Conservation (phyloP, 2,329 filamentous ascomycete species). For the Nothophaeocryptopus gaeumannii region DNA sequence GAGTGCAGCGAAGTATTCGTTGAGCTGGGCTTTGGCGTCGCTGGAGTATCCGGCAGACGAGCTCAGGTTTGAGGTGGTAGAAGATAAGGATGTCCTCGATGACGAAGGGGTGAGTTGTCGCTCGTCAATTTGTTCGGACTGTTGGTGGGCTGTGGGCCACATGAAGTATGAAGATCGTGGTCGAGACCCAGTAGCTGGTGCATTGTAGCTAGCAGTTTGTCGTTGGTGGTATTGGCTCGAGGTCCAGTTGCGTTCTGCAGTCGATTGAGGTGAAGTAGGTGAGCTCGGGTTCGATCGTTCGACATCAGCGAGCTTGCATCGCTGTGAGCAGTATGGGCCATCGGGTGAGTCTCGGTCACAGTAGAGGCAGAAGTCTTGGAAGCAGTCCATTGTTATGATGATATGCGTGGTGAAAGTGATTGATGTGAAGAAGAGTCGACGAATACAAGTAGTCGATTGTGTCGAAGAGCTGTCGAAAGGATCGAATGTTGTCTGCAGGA, state of each 20-base stretch:
- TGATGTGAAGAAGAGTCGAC: background rate
- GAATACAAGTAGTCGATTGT: background rate
- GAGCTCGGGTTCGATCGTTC: slow-evolving; percentile 58
- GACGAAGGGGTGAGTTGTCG: slow-evolving; percentile 60
- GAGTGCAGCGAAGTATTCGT: slow-evolving; percentile 84
- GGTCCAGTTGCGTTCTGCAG: slow-evolving; percentile 11
- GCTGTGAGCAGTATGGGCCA: slow-evolving; percentile 86
- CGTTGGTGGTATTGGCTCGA: slow-evolving; percentile 33
- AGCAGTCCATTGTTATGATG: slow-evolving; percentile 60
- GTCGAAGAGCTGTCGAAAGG: background rate
- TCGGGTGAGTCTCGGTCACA: slow-evolving; percentile 87
- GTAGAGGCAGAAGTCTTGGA: slow-evolving; percentile 87
- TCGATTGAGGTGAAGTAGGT: slow-evolving; percentile 38
- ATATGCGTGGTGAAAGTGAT: background rate
- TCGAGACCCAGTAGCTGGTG: slow-evolving; percentile 13
- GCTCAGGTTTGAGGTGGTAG: slow-evolving; percentile 40
- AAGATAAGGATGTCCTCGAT: slow-evolving; percentile 80
- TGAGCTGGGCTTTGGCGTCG: slow-evolving; percentile 74
- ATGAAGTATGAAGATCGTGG: slow-evolving; percentile 25
- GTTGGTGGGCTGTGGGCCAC: slow-evolving; percentile 12
- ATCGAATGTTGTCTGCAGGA: slow-evolving; percentile 1
- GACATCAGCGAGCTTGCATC: slow-evolving; percentile 83
- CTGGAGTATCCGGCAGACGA: slow-evolving; percentile 60
- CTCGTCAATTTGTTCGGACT: slow-evolving; percentile 19
- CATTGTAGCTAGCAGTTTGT: slow-evolving; percentile 12